Conservation (phyloP, 2,329 filamentous ascomycete species). For the Talaromyces atroroseus region DNA sequence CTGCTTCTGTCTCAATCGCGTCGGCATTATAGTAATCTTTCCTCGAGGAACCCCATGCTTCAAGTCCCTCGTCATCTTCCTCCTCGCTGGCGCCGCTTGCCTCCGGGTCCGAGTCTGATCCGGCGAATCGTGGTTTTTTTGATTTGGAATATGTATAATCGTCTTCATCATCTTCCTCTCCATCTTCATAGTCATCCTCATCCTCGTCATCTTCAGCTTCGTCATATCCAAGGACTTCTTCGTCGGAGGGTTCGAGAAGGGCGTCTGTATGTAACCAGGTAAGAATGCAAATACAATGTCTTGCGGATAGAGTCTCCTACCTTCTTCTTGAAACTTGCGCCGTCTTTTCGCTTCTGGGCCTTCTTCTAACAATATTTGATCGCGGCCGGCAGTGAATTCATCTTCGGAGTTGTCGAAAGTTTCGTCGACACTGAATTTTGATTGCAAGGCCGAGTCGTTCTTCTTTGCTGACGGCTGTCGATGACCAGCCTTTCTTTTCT, state of each 20-base stretch:
- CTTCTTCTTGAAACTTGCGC: slow-evolving; percentile 64
- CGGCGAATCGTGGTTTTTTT: slow-evolving; percentile 19
- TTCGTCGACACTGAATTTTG: slow-evolving; percentile 46
- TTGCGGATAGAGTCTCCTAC: slow-evolving; percentile 28
- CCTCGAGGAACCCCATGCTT: slow-evolving; percentile 81
- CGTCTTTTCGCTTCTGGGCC: slow-evolving; percentile 71
- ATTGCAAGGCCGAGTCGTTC: slow-evolving; percentile 23
- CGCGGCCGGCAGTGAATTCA: slow-evolving; percentile 81
- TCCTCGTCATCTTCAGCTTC: slow-evolving; percentile 42
- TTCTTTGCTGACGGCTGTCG: slow-evolving; percentile 31
- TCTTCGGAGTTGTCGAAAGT: slow-evolving; percentile 93
- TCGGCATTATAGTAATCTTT: slow-evolving; percentile 94
- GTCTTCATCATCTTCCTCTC: slow-evolving; percentile 39
- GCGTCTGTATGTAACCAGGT: slow-evolving; percentile 40
- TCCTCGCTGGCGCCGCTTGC: slow-evolving; percentile 38
- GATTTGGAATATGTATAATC: slow-evolving; percentile 28
- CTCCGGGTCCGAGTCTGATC: slow-evolving; percentile 19
- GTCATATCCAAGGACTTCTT: slow-evolving; percentile 56
- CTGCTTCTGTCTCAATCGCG: slow-evolving; percentile 61
- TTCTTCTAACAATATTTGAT: slow-evolving; percentile 81
- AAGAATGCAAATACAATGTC: slow-evolving; percentile 16
- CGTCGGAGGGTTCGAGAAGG: slow-evolving; percentile 54
- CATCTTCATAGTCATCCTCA: slow-evolving; percentile 42
- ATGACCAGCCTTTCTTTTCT: slow-evolving; percentile 63
- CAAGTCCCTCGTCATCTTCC: slow-evolving; percentile 53